Percentiles rank a stretch among this genome's conserved stretches.
phyloP scores from a whole-genome alignment of 108 stramenopile species.

The Fragilariopsis cylindrus region DNA sequence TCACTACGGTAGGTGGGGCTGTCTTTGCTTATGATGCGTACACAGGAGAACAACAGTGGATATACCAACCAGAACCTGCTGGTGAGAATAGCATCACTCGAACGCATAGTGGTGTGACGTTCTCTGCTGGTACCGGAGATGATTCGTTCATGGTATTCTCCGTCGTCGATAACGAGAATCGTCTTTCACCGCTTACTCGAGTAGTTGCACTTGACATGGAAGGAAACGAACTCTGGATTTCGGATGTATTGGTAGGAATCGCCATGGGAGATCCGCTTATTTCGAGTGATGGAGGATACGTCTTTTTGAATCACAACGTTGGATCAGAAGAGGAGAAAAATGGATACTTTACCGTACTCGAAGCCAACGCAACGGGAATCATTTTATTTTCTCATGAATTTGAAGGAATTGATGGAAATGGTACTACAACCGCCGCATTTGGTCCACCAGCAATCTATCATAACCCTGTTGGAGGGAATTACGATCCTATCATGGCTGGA shows the following conservation, averaged over 20 bases:
- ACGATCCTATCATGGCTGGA: constrained; percentile 24
- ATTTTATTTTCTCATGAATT: constrained; percentile 13
- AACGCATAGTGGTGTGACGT: constrained; percentile 32
- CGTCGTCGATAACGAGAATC: constrained; percentile 34
- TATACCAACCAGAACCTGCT: constrained; percentile 21
- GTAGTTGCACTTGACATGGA: constrained; percentile 35
- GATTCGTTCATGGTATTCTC: constrained; percentile 31
- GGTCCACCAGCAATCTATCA: constrained; percentile 44
- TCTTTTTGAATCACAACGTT: constrained; percentile 46
- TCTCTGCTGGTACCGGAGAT: not conserved
- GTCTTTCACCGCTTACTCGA: constrained; percentile 9
- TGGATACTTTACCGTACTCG: constrained; percentile 47
- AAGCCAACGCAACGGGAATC: not conserved
- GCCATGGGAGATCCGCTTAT: constrained; percentile 38
- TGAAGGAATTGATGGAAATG: constrained; percentile 3
- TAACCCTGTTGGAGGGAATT: constrained; percentile 38
- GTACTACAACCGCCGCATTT: constrained; percentile 10
- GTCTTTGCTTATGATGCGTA: constrained; percentile 27
- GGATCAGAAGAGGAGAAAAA: constrained; percentile 6
- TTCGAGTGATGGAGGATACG: constrained; percentile 40
- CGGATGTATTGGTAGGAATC: constrained; percentile 33
- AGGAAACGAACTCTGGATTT: constrained; percentile 32
- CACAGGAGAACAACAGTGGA: constrained; percentile 23
- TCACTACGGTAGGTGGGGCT: constrained; percentile 30
- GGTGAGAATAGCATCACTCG: constrained; percentile 17